phyloP scores from a whole-genome alignment of 1,284 basidiomycete species.

The Marasmius fiardii region DNA sequence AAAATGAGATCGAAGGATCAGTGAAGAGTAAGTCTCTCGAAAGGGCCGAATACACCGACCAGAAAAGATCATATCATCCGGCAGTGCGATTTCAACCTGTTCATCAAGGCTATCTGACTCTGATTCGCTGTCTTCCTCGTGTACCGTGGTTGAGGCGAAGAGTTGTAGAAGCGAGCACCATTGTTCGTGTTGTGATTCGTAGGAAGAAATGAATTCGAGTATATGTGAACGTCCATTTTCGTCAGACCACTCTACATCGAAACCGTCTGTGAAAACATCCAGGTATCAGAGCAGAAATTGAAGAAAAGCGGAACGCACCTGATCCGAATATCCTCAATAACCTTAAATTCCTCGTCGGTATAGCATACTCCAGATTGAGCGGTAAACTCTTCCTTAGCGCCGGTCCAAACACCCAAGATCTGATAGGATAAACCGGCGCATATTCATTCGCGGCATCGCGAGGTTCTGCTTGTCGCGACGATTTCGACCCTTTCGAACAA shows the following conservation, averaged over 20 bases:
- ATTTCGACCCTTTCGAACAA: constrained; percentile 21
- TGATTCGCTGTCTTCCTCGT: constrained; percentile 12
- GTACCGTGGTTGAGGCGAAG: constrained; percentile 23
- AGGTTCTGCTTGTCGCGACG: constrained; percentile 2
- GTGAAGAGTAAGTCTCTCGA: constrained; percentile 16
- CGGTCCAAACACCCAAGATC: constrained; percentile 33
- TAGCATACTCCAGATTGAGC: constrained; percentile 27
- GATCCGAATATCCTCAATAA: constrained; percentile 25
- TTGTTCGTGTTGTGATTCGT: constrained; percentile 29
- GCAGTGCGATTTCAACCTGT: not conserved
- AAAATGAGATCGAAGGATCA: not conserved
- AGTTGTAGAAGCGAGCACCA: constrained; percentile 28
- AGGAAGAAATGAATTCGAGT: constrained; percentile 25
- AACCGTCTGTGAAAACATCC: constrained; percentile 19
- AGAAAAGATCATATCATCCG: not conserved
- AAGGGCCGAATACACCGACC: constrained; percentile 5
- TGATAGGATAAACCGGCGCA: constrained; percentile 26
- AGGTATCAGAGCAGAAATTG: not conserved
- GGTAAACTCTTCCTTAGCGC: constrained; percentile 24
- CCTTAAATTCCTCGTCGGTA: constrained; percentile 24
- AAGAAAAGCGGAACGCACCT: constrained; percentile 17
- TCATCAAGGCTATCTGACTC: not conserved
- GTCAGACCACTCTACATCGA: constrained; percentile 29
- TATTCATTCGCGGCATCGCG: constrained; percentile 10
- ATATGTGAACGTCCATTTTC: constrained; percentile 14